Conservation (phyloP, 768 basidiomycete species). For the Lyophyllum atratum region DNA sequence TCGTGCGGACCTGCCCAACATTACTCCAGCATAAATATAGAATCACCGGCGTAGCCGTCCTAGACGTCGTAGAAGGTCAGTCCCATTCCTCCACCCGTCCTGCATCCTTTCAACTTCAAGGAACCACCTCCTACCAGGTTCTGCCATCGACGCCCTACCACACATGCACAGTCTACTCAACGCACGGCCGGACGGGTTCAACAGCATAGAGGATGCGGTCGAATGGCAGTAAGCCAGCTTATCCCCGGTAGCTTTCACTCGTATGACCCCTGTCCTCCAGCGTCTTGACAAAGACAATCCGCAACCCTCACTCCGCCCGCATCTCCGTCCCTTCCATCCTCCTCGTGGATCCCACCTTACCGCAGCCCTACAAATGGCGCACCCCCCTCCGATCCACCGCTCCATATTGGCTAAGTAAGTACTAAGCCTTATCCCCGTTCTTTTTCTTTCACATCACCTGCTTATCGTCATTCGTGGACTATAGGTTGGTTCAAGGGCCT, state of each 20-base stretch:
- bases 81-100: background rate
- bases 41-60: constrained; percentile 75
- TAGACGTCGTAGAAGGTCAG: constrained; percentile 89
- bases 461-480: no score
- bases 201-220: constrained; percentile 80
- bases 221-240: constrained; percentile 86
- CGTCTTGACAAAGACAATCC: constrained; percentile 78
- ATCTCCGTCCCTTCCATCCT: constrained; percentile 87
- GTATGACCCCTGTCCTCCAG: constrained; percentile 41
- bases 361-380: constrained; percentile 69
- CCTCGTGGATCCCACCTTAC: constrained; percentile 41
- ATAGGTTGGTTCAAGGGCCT: constrained; percentile 91
- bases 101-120: background rate
- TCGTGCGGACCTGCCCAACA: constrained; percentile 66
- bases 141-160: constrained; percentile 90
- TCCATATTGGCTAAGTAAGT: constrained; percentile 85
- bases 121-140: constrained; percentile 51
- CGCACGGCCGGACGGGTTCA: constrained; percentile 84
- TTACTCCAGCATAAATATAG: constrained; percentile 70
- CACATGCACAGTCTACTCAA: constrained; percentile 90
- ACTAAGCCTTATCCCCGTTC: no score
- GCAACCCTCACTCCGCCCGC: constrained; percentile 79
- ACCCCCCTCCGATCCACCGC: constrained; percentile 84
- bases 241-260: constrained; percentile 1
- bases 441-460: no score